These are phyloP conservation scores for Penicillium frequentans DNA, from an alignment of 2,329 filamentous ascomycete species.

Conservation along the genomic window DNA sequence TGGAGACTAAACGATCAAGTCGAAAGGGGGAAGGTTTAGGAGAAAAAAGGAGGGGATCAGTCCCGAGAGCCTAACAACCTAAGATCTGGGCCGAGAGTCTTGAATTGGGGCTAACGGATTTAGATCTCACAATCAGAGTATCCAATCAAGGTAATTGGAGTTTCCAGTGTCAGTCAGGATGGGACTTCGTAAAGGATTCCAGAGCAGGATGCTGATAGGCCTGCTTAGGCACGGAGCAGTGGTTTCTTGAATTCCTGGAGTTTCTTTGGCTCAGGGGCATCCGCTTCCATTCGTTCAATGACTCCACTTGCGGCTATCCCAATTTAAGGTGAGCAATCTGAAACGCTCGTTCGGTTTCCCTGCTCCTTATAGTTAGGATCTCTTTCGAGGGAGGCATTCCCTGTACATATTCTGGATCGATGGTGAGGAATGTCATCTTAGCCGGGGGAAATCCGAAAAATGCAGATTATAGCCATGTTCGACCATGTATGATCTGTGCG, in stretches of 20 bases:
- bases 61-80: constrained; percentile 7
- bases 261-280: constrained; percentile 17
- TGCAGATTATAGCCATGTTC: background rate
- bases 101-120: constrained; percentile 5
- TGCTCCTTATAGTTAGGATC: constrained; percentile 13
- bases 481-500: background rate
- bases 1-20: constrained; percentile 19
- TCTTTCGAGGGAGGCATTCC: no score
- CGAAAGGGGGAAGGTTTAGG: constrained; percentile 1
- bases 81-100: constrained; percentile 4
- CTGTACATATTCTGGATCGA: background rate
- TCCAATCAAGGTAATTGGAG: constrained; percentile 7
- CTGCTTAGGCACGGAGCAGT: background rate
- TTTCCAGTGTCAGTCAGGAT: background rate
- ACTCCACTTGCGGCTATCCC: constrained; percentile 25
- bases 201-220: constrained; percentile 8
- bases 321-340: constrained; percentile 21
- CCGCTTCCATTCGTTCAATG: constrained; percentile 12
- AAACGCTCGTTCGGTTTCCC: constrained; percentile 17
- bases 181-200: background rate
- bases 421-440: background rate
- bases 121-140: constrained; percentile 14
- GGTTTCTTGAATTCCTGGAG: constrained; percentile 1
- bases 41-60: constrained; percentile 10
- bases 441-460: background rate